phyloP scores from a whole-genome alignment of 257 asterid species.

The Solanum peruvianum region DNA sequence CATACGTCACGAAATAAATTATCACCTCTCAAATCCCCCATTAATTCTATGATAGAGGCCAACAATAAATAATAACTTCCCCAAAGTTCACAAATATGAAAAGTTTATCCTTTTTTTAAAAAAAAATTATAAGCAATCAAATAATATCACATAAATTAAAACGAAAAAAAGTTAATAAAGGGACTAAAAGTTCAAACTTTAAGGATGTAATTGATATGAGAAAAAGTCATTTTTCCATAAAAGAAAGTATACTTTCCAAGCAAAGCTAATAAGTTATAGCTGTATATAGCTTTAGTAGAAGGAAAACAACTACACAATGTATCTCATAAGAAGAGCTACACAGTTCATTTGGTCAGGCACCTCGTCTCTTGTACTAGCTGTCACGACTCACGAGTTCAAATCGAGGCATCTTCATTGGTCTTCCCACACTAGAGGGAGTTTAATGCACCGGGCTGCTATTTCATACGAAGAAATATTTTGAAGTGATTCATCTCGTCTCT shows the following conservation, averaged over 20 bases:
- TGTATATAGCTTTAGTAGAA: neutral
- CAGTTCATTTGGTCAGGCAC: neutral
- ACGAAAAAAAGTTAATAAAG: neutral
- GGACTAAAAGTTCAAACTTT: neutral
- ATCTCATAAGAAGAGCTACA: neutral
- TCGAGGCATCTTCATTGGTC: neutral
- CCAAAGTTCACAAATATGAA: too few relatives aligned
- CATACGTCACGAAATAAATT: neutral
- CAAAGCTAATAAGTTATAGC: neutral
- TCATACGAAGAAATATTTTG: neutral
- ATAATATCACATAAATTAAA: neutral
- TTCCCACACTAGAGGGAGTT: neutral
- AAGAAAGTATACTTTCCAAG: neutral
- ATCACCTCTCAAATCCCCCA: too few relatives aligned
- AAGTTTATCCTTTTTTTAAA: rapidly evolving
- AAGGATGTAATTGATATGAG: neutral
- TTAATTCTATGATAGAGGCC: too few relatives aligned
- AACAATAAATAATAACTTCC: neutral
- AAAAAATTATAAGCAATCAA: too few relatives aligned
- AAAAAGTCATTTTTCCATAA: neutral
- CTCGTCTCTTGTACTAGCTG: neutral
- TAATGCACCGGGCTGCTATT: neutral
- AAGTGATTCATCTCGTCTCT: neutral
- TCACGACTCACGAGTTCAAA: neutral
- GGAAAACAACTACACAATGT: neutral